These are phyloP conservation scores for Suillus occidentalis DNA, from an alignment of 768 basidiomycete genomes.

Conservation along the genomic window DNA sequence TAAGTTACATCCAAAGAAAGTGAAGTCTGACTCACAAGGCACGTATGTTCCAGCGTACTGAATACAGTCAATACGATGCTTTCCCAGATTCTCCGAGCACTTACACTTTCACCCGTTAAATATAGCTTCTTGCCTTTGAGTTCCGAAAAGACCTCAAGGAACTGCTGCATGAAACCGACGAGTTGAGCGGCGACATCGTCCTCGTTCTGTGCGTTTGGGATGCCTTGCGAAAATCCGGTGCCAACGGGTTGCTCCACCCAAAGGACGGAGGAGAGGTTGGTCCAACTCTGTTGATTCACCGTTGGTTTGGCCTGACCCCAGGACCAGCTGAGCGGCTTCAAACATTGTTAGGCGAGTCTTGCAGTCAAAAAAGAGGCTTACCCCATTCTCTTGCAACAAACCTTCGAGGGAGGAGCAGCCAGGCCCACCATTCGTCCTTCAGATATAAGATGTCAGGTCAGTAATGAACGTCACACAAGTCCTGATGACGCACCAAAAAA, in stretches of 20 bases:
- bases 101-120: constrained; percentile 72
- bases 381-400: constrained; percentile 73
- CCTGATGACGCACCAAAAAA: constrained; percentile 58
- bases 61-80: background rate
- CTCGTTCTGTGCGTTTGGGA: constrained; percentile 59
- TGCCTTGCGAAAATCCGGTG: constrained; percentile 74
- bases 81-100: constrained; percentile 22
- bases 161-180: constrained; percentile 67
- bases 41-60: constrained; percentile 77
- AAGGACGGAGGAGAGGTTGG: constrained; percentile 71
- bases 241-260: constrained; percentile 83
- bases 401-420: constrained; percentile 77
- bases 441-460: background rate
- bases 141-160: constrained; percentile 72
- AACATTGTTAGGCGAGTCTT: constrained; percentile 19
- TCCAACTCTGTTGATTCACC: constrained; percentile 72
- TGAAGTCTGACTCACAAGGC: constrained; percentile 42
- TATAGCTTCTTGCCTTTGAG: constrained; percentile 75
- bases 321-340: constrained; percentile 67
- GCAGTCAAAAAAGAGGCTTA: constrained; percentile 32
- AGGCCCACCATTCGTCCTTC: constrained; percentile 79
- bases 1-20: background rate
- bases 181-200: constrained; percentile 56
- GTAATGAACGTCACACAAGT: too few species aligned
- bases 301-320: constrained; percentile 63